phyloP scores from a whole-genome alignment of 129 eudicot species.

The Smallanthus sonchifolius region DNA sequence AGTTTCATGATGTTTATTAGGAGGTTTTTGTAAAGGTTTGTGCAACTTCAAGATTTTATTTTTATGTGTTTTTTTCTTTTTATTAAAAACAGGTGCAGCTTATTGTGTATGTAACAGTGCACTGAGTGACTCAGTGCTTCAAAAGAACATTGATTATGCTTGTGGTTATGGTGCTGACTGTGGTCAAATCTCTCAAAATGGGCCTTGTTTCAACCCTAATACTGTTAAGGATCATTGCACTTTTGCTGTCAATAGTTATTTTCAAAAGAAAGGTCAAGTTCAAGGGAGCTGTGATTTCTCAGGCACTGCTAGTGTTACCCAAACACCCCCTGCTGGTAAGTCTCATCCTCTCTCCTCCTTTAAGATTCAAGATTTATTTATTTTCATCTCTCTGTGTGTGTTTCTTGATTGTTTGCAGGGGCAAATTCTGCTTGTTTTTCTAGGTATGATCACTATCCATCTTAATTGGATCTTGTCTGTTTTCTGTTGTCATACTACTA shows the following conservation, averaged over 20 bases:
- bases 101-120: slow-evolving; percentile 74
- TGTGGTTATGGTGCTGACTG: slow-evolving; percentile 91
- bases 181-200: slow-evolving; percentile 44
- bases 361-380: background rate
- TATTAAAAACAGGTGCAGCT: slow-evolving; percentile 41
- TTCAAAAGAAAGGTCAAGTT: slow-evolving; percentile 48
- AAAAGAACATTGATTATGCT: slow-evolving; percentile 76
- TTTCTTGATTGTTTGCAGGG: slow-evolving; percentile 39
- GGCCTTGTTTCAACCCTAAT: slow-evolving; percentile 74
- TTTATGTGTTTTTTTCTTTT: background rate
- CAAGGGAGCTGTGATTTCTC: slow-evolving; percentile 50
- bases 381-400: background rate
- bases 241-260: slow-evolving; percentile 80
- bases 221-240: slow-evolving; percentile 72
- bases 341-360: background rate
- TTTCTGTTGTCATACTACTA: background rate
- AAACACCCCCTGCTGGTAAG: slow-evolving; percentile 42
- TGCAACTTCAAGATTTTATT: background rate
- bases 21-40: background rate
- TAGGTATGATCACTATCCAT: slow-evolving; percentile 40
- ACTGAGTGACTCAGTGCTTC: slow-evolving; percentile 42
- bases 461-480: slow-evolving; percentile 32
- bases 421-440: slow-evolving; percentile 44
- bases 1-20: background rate
- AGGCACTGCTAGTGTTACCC: slow-evolving; percentile 34